These are phyloP conservation scores for Zygoascus biomembranicola DNA, from an alignment of 805 yeast species.

Conservation along the genomic window DNA sequence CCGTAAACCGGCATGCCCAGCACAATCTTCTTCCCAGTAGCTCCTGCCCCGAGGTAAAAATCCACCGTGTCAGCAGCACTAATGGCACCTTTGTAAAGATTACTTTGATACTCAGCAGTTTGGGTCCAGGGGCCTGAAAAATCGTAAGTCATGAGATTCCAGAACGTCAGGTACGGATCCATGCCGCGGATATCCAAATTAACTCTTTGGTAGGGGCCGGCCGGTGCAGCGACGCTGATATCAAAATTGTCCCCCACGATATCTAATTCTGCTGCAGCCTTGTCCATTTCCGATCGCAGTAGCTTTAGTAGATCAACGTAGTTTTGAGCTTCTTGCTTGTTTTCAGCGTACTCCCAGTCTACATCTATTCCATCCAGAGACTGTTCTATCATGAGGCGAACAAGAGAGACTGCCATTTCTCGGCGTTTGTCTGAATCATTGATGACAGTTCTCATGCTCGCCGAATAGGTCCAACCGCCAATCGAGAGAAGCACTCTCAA, in stretches of 20 bases:
- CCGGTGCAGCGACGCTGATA: conserved; percentile 74
- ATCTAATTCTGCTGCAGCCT: conserved; percentile 27
- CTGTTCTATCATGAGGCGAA: conserved; percentile 39
- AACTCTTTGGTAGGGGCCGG: conserved; percentile 39
- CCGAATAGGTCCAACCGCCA: conserved; percentile 69
- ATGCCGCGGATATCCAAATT: conserved; percentile 43
- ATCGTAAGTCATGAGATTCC: conserved; percentile 92
- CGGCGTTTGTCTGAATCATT: conserved; percentile 32
- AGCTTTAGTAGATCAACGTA: conserved; percentile 37
- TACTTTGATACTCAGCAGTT: conserved; percentile 59
- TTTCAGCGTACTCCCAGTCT: conserved; percentile 88
- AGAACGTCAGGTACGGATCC: conserved; percentile 51
- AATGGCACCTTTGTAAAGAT: conserved; percentile 43
- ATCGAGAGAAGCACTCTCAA: conserved; percentile 62
- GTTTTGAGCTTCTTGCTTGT: conserved; percentile 35
- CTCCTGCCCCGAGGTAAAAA: conserved; percentile 36
- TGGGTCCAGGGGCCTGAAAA: conserved; percentile 72
- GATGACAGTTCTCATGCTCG: conserved; percentile 39
- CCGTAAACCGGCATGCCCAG: conserved; percentile 91
- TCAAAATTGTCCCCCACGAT: conserved; percentile 30
- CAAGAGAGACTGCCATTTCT: conserved; percentile 43
- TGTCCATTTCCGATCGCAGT: conserved; percentile 35
- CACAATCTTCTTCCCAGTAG: conserved; percentile 44
- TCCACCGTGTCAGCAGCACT: conserved; percentile 44
- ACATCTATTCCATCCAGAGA: conserved; percentile 87